Base-by-base conservation (phyloP, 495 filamentous ascomycete species). In the Hypoxylon intermedium region DNA sequence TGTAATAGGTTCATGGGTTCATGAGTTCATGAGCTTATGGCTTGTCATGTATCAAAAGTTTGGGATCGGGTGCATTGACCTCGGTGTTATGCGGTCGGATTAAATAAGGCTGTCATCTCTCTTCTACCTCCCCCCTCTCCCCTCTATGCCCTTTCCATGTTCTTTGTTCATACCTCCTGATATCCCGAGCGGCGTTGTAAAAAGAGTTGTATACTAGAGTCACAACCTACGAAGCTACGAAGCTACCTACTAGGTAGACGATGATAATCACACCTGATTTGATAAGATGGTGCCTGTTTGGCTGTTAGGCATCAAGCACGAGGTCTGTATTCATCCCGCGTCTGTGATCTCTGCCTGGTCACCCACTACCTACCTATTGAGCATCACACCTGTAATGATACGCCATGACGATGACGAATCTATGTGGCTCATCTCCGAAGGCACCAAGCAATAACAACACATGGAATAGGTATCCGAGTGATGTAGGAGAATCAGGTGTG, bases 1-100 rank as follows among this genome's bases (percentile, higher is more conserved):
- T 80, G 77, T 82, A 78, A 76, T 58, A 44, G 31, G n/a, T n/a
- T n/a, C n/a, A n/a, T n/a, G n/a, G n/a, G 37, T 44, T 43, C 55
- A 65, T 61, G 54, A 55, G 53, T 13, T 37, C 34, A 37, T 57
- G 58, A 56, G 54, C 30, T 41, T 28, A 36, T 46, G 42, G 49
- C 58, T 59, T 64, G 45, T 59, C 55, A 58, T 73, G 70, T 72
- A 72, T 62, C 63, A 68, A 68, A 67, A 66, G 57, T 61, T 60
- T 60, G 70, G 70, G 65, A 43, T 58, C 58, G 49, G 67, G 56
- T 62, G 64, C 63, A 70, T 66, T 74, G 65, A 69, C 53, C 62
- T 56, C 46, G 70, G 72, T 65, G 72, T 74, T 74, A 61, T 47
- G 65, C 58, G 67, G 59, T 54, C 44, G 58, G 68, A 57, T 64